phyloP scores from a whole-genome alignment of 2,329 filamentous ascomycete species.

The Mycocentrospora acerina region DNA sequence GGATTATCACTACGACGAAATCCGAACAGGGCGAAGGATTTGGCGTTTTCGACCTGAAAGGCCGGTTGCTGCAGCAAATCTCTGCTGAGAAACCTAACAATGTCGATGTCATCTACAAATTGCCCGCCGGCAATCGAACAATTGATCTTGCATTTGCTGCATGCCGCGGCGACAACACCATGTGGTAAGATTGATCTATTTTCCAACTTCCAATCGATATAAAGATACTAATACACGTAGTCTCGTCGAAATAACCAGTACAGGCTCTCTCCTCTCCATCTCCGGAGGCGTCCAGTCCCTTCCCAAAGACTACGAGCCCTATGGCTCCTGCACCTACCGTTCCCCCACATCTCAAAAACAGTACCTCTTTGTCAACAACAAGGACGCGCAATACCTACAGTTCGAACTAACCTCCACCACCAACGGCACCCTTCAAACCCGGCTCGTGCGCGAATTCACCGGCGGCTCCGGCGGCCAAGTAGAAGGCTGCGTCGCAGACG shows the following conservation, averaged over 20 bases:
- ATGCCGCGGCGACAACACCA: conserved; percentile 54
- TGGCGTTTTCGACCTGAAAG: conserved; percentile 52
- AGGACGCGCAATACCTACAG: conserved; percentile 56
- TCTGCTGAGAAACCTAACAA: conserved; percentile 55
- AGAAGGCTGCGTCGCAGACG: conserved; percentile 57
- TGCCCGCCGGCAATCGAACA: conserved; percentile 47
- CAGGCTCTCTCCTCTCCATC: conserved; percentile 49
- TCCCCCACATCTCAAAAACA: conserved; percentile 52
- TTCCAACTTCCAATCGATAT: too few species aligned
- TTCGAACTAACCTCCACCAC: conserved; percentile 49
- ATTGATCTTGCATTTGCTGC: conserved; percentile 55
- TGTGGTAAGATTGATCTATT: too few species aligned
- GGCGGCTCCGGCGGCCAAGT: conserved; percentile 56
- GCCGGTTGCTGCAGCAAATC: conserved; percentile 51
- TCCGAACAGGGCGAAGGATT: conserved; percentile 53
- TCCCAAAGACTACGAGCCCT: conserved; percentile 50
- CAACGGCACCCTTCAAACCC: conserved; percentile 48
- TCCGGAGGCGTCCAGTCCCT: conserved; percentile 52
- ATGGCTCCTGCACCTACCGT: conserved; percentile 55
- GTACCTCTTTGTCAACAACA: conserved; percentile 59
- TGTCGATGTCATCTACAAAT: conserved; percentile 56
- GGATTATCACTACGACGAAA: conserved; percentile 56
- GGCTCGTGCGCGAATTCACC: conserved; percentile 54
- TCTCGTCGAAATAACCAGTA: conserved; percentile 52
- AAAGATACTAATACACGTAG: conserved; percentile 25